Evolutionary conservation across 768 basidiomycete genomes (phyloP).

Genomic region (Agrocybe chaxingu): DNA sequence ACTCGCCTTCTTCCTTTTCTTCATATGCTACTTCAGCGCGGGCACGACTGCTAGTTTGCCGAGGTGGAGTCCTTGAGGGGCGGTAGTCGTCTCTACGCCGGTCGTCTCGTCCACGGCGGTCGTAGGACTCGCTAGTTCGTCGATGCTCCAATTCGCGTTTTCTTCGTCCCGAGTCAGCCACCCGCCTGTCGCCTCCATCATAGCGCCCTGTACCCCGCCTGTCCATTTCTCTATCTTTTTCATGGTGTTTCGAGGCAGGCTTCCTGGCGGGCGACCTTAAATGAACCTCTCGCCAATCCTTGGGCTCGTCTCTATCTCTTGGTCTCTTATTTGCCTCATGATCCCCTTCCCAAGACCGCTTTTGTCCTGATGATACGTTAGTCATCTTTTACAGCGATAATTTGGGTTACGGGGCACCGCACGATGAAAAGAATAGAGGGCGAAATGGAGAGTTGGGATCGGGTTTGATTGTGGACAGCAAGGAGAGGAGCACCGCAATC

Average conservation of each 20-base stretch:
- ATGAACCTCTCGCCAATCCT: conserved; percentile 72
- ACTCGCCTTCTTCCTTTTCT: conserved; percentile 93
- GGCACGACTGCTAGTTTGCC: conserved; percentile 17
- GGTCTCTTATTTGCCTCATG: conserved; percentile 50
- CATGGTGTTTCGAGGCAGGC: conserved; percentile 26
- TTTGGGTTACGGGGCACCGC: conserved; percentile 75
- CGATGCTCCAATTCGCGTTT: not conserved
- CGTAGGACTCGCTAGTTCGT: not conserved
- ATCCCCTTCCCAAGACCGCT: conserved; percentile 73
- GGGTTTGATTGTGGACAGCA: conserved; percentile 5
- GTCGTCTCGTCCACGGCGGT: conserved; percentile 12
- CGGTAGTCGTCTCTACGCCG: conserved; percentile 6
- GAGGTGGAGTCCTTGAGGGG: conserved; percentile 22
- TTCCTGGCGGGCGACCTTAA: conserved; percentile 37
- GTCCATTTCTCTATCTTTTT: conserved; percentile 28
- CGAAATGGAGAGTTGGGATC: conserved; percentile 11
- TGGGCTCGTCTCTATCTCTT: conserved; percentile 51
- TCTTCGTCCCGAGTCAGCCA: not conserved
- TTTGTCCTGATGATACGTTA: conserved; percentile 82
- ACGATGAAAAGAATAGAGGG: conserved; percentile 52
- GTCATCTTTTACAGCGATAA: conserved; percentile 53
- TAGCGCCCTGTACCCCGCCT: conserved; percentile 4
- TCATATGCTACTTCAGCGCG: conserved; percentile 33
- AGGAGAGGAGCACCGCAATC: not conserved
- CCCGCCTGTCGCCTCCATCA: conserved; percentile 13